A percentile compares a stretch with the other conserved stretches of the same genome.
Evolutionary conservation across 2,329 filamentous ascomycete genomes (phyloP).

Genomic region (Pestalotiopsis fici): DNA sequence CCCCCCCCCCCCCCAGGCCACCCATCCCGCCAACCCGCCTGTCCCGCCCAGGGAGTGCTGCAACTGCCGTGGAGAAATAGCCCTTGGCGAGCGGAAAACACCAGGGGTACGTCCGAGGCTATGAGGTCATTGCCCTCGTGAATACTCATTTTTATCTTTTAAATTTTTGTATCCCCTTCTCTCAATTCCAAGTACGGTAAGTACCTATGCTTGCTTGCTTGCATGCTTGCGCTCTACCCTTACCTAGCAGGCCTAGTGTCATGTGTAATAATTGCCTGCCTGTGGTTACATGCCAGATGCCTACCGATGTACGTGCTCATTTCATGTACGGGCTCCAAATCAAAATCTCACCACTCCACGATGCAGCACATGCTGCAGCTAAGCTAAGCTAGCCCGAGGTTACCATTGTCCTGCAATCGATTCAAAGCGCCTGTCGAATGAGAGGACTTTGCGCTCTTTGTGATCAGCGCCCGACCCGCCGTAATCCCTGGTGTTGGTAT

Average conservation of each 20-base stretch:
- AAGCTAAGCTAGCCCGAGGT: background rate
- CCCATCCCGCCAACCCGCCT: background rate
- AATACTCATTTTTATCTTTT: background rate
- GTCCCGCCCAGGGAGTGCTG: background rate
- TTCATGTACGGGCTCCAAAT: background rate
- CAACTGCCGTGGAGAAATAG: background rate
- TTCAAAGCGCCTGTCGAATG: conserved; percentile 6
- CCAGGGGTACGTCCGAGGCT: background rate
- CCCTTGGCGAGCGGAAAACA: background rate
- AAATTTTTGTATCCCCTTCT: too few relatives aligned
- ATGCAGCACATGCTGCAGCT: conserved; percentile 1
- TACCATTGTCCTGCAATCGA: conserved; percentile 4
- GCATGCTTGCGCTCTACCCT: background rate
- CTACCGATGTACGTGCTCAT: background rate
- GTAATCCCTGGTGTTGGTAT: conserved; percentile 1
- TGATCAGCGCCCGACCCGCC: conserved; percentile 6
- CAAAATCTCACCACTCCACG: background rate
- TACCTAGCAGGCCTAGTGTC: background rate
- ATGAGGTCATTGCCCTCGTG: background rate
- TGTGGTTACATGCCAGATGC: background rate
- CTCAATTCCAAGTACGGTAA: background rate
- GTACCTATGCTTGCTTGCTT: background rate
- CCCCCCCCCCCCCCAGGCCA: too few relatives aligned
- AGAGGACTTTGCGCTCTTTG: conserved; percentile 2
- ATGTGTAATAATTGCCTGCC: background rate